phyloP scores from a whole-genome alignment of 805 yeast genomes.

The Saccharomycopsis lassenensis region DNA sequence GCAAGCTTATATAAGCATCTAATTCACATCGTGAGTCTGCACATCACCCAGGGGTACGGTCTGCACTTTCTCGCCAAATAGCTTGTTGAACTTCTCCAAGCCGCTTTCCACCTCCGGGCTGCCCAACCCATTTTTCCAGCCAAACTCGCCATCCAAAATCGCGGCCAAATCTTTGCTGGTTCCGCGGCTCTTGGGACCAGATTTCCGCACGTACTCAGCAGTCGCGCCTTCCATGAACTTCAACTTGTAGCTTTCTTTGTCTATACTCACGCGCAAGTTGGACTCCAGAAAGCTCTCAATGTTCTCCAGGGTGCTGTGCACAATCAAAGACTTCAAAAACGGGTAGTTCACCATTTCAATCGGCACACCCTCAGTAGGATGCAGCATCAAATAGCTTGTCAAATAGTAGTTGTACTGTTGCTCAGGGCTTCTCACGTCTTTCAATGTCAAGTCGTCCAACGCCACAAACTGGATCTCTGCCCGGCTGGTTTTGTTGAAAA shows the following conservation, averaged over 20 bases:
- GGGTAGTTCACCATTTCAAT: conserved; percentile 70
- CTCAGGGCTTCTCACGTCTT: conserved; percentile 54
- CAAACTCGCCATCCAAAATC: conserved; percentile 39
- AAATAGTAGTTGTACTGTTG: conserved; percentile 87
- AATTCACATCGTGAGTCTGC: too few species aligned
- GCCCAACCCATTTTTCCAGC: conserved; percentile 40
- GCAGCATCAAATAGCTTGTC: conserved; percentile 85
- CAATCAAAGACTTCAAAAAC: conserved; percentile 49
- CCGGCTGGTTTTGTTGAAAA: conserved; percentile 37
- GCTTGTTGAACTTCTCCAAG: conserved; percentile 6
- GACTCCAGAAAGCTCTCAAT: conserved; percentile 13
- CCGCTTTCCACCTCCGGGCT: conserved; percentile 14
- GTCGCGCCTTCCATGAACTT: conserved; percentile 69
- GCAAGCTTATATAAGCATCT: too few species aligned
- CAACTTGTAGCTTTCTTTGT: conserved; percentile 67
- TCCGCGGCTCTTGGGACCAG: conserved; percentile 24
- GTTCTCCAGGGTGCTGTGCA: conserved; percentile 15
- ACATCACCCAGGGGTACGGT: too few species aligned
- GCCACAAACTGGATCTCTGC: conserved; percentile 75
- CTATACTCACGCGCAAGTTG: conserved; percentile 60
- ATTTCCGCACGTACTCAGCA: conserved; percentile 45
- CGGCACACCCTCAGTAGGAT: conserved; percentile 94
- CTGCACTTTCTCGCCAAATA: not conserved
- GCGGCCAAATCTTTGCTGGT: conserved; percentile 21
- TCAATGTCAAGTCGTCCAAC: conserved; percentile 76